These are phyloP conservation scores for Zygosaccharomyces rouxii DNA, from an alignment of 805 yeast genomes.

Conservation along the genomic window DNA sequence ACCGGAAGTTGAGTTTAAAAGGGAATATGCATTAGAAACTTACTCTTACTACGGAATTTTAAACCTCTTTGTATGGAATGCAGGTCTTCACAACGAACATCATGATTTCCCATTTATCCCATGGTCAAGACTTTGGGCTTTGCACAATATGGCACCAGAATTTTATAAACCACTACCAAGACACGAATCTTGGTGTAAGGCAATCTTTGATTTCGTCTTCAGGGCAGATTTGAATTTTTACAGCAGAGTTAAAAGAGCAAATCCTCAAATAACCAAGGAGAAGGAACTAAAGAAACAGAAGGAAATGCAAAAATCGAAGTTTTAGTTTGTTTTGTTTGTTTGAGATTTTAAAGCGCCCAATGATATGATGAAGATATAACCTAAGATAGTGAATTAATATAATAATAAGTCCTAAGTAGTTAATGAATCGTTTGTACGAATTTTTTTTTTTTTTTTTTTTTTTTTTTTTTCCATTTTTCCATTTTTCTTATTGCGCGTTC, in stretches of 20 bases:
- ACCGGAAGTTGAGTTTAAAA: conserved; percentile 13
- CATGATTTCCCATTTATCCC: conserved; percentile 94
- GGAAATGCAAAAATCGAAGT: neutral
- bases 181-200: conserved; percentile 75
- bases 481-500: too few species aligned
- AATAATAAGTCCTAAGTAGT: too few species aligned
- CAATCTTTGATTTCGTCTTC: conserved; percentile 64
- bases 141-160: conserved; percentile 67
- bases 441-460: neutral
- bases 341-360: too few species aligned
- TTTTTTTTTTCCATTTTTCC: neutral
- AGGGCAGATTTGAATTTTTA: conserved; percentile 66
- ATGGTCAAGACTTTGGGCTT: conserved; percentile 71
- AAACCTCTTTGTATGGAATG: conserved; percentile 81
- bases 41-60: conserved; percentile 82
- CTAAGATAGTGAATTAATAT: too few species aligned
- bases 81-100: conserved; percentile 91
- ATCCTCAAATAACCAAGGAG: conserved; percentile 7
- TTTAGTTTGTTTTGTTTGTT: neutral
- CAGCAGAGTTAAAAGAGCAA: conserved; percentile 71
- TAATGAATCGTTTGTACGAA: too few species aligned
- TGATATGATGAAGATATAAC: too few species aligned
- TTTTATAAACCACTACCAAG: conserved; percentile 77
- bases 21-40: conserved; percentile 56
- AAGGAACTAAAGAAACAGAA: neutral